Base-by-base conservation (phyloP, 805 yeast species). In the Cyberlindnera suaveolens region DNA sequence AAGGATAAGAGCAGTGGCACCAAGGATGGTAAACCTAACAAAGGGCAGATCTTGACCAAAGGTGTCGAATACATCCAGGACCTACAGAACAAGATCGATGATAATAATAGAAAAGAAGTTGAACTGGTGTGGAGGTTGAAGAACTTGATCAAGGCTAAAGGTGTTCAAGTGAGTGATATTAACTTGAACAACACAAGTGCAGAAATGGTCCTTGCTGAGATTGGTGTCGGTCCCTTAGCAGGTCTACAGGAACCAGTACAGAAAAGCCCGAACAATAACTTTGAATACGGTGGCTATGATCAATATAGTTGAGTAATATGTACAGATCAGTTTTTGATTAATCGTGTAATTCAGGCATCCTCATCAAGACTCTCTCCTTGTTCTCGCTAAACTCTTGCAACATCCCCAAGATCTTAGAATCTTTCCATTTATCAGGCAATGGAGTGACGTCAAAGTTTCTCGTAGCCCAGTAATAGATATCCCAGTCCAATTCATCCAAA, bases 401-500 rank as follows among this genome's bases (percentile, higher is more conserved):
- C 65, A 72, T 60, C 42, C 61, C 60, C 68, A 91, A 71, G 33
- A 91, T 68, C 53, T 74, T 67, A 11, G 85, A 77, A 45, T 82
- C 59, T 59, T 80, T 72, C 96, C 96, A 93, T 58, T 77, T 76
- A 34, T 85, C 88, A 14, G 98, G 97, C 50, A 91, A 71, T 13
- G 96, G 95, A 38, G 90, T 85, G 16, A 85, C 79, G 31, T 77
- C 80, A 56, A 67, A 85, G 62, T 90, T 87, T 51, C 77, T 78
- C 3, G 97, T 88, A 20, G 95, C 96, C 99, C 99, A 91, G 68
- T 93, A 93, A 64, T 87, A 93, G 47, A 93, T 90, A 64, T 93
- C 99, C 99, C 99, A 93, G 64, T 93, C 99, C n/a, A 91, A 78
- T 64, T 91, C 95, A 63, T 93, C 95, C 59, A 93, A 72, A 45